Evolutionary conservation across 345 rosid genomes (phyloP).

Genomic region (Dimocarpus longan): DNA sequence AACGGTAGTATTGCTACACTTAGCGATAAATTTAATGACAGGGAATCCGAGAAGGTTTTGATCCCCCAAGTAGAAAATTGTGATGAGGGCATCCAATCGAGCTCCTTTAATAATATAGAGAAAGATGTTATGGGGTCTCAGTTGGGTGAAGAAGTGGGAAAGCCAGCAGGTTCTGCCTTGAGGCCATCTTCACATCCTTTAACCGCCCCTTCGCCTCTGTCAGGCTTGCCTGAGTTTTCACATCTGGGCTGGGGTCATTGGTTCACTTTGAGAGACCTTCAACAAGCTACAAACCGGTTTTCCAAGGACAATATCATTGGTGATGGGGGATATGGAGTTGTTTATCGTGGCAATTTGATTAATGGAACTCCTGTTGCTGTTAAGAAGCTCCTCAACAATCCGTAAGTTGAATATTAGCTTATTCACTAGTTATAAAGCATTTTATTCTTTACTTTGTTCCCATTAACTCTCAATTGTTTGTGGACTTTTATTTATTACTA

Average conservation of each 20-base stretch:
- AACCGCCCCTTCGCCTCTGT: constrained; percentile 73
- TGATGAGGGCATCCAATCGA: constrained; percentile 55
- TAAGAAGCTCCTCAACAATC: constrained; percentile 90
- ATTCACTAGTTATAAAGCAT: constrained; percentile 5
- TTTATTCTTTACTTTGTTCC: neutral
- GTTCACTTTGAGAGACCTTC: constrained; percentile 94
- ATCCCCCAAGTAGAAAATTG: constrained; percentile 53
- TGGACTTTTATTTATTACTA: constrained; percentile 1
- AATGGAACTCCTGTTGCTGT: constrained; percentile 88
- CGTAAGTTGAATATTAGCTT: constrained; percentile 52
- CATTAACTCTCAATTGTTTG: neutral
- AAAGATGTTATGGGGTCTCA: constrained; percentile 51
- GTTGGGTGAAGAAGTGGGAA: constrained; percentile 48
- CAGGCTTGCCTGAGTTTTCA: constrained; percentile 84
- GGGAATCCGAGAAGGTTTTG: constrained; percentile 63
- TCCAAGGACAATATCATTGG: constrained; percentile 84
- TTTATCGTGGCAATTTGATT: constrained; percentile 70
- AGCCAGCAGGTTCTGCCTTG: constrained; percentile 27
- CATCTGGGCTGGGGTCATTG: constrained; percentile 98
- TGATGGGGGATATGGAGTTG: constrained; percentile 98
- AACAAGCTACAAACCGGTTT: constrained; percentile 75
- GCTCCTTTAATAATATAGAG: constrained; percentile 55
- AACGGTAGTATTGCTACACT: constrained; percentile 43
- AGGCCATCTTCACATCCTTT: constrained; percentile 56
- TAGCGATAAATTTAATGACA: constrained; percentile 57